Evolutionary conservation across 768 basidiomycete genomes (phyloP).

Genomic region (Leccinum ochraceum): DNA sequence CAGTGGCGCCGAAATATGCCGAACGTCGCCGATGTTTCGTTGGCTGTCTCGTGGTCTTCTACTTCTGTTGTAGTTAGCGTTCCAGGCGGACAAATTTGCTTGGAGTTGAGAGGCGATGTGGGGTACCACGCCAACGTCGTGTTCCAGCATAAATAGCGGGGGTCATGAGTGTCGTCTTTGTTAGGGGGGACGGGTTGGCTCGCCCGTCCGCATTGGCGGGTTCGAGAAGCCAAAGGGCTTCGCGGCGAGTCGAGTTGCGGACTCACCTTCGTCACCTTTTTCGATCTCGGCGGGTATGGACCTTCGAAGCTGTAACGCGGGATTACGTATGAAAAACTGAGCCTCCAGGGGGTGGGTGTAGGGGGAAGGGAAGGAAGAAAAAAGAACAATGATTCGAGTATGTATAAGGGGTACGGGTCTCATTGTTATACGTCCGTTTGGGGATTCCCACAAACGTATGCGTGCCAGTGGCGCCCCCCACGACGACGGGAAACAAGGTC

Average conservation of each 20-base stretch:
- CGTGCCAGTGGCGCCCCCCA: background rate
- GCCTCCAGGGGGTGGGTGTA: background rate
- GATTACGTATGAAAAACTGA: background rate
- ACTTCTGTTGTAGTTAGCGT: too few relatives aligned
- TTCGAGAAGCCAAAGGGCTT: background rate
- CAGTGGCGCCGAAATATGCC: background rate
- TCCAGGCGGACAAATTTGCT: background rate
- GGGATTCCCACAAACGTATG: conserved; percentile 1
- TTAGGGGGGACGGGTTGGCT: too few relatives aligned
- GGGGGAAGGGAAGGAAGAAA: background rate
- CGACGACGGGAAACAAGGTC: background rate
- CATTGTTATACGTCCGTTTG: background rate
- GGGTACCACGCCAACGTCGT: background rate
- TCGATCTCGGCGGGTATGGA: background rate
- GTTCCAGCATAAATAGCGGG: too few relatives aligned
- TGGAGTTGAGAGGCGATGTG: background rate
- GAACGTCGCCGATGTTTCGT: background rate
- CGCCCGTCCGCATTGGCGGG: background rate
- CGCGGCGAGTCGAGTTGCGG: background rate
- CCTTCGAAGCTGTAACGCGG: background rate
- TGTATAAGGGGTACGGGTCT: background rate
- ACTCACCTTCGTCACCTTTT: background rate
- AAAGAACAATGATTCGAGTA: background rate
- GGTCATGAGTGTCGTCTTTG: background rate
- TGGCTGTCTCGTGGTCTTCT: background rate